phyloP scores from a whole-genome alignment of 2,329 filamentous ascomycete genomes.

The Ampelomyces quisqualis region DNA sequence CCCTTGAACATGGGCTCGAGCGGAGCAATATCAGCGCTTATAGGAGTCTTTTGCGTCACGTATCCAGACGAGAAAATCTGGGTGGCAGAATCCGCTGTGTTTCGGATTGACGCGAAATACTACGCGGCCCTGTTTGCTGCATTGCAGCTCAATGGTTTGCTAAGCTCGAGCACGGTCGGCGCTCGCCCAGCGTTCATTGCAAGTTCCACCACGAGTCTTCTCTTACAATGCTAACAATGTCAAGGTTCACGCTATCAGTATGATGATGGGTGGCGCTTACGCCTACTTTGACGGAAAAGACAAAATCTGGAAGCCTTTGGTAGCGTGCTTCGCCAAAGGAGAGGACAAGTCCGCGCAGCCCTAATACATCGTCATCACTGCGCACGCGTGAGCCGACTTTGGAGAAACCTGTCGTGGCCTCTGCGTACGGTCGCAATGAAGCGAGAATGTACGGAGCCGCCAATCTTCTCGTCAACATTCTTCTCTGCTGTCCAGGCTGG shows the following conservation, averaged over 20 bases:
- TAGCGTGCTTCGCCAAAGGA: slow-evolving; percentile 4
- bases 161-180: slow-evolving; percentile 1
- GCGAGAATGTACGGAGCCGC: slow-evolving; percentile 42
- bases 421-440: slow-evolving; percentile 46
- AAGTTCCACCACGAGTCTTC: neutral
- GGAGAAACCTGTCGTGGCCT: too few relatives aligned
- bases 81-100: slow-evolving; percentile 6
- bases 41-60: slow-evolving; percentile 12
- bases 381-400: too few relatives aligned
- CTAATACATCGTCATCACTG: slow-evolving; percentile 5
- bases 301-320: slow-evolving; percentile 17
- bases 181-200: slow-evolving; percentile 3
- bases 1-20: slow-evolving; percentile 11
- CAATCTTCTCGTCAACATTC: slow-evolving; percentile 47
- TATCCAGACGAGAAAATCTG: slow-evolving; percentile 18
- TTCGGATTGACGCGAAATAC: slow-evolving; percentile 12
- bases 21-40: slow-evolving; percentile 3
- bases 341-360: neutral
- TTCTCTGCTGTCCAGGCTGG: slow-evolving; percentile 41
- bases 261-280: slow-evolving; percentile 13
- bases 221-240: slow-evolving; percentile 1
- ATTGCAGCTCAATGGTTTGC: slow-evolving; percentile 4
- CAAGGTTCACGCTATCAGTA: slow-evolving; percentile 10
- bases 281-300: slow-evolving; percentile 16
- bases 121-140: slow-evolving; percentile 8